These are phyloP conservation scores for Beverwykella pulmonaria DNA, from an alignment of 495 filamentous ascomycete species.

Conservation along the genomic window DNA sequence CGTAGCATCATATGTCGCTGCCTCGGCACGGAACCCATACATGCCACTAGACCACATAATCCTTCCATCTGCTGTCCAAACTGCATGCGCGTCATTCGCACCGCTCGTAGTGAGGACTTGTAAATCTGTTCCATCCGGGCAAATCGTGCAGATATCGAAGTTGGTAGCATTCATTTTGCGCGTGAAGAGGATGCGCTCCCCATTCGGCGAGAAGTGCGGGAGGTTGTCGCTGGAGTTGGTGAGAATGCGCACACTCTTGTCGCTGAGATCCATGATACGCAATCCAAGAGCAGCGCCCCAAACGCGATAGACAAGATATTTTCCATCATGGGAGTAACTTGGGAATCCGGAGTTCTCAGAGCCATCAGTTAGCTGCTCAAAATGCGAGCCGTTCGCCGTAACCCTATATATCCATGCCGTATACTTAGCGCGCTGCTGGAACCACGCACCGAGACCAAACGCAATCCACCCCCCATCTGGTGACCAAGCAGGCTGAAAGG, in stretches of 20 bases:
- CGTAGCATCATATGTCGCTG: background rate
- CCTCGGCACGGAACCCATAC: conserved; percentile 1
- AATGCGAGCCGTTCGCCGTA: background rate
- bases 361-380: background rate
- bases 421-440: background rate
- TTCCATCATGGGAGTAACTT: background rate
- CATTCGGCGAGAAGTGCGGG: background rate
- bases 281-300: background rate
- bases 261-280: background rate
- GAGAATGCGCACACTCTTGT: background rate
- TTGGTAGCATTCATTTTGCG: background rate
- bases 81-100: background rate
- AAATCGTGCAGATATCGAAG: background rate
- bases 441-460: background rate
- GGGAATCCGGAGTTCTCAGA: conserved; percentile 1
- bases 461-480: background rate
- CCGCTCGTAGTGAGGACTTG: background rate
- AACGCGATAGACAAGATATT: background rate
- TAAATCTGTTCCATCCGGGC: background rate
- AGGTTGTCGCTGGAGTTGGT: conserved; percentile 2
- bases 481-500: conserved; percentile 1
- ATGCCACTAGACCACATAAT: background rate
- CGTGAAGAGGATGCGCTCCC: background rate
- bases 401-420: background rate
- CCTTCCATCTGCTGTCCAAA: background rate